Conservation (phyloP, 2,329 filamentous ascomycete genomes). For the Xylaria multiplex region DNA sequence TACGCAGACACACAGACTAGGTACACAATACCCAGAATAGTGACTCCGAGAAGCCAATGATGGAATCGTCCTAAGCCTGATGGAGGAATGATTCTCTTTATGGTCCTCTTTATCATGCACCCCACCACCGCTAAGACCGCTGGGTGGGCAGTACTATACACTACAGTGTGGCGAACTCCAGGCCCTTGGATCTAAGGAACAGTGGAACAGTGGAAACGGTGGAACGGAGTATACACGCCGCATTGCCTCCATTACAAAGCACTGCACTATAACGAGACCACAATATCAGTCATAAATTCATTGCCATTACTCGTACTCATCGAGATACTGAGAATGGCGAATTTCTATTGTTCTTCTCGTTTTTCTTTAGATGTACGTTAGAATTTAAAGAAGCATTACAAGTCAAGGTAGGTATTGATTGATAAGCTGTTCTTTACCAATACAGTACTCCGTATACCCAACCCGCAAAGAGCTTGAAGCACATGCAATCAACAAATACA, state of each 20-base stretch:
- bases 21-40: conserved; percentile 2
- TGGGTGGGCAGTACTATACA: background rate
- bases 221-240: too few species aligned
- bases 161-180: background rate
- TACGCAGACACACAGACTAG: background rate
- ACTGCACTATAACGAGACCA: background rate
- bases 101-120: conserved; percentile 20
- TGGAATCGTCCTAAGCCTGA: conserved; percentile 16
- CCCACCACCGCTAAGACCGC: conserved; percentile 23
- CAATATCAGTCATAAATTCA: background rate
- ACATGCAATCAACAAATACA: background rate
- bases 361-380: background rate
- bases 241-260: background rate
- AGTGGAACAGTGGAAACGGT: background rate
- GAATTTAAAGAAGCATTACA: background rate
- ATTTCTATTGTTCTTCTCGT: background rate
- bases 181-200: conserved; percentile 2
- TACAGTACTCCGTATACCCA: too few species aligned
- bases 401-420: background rate
- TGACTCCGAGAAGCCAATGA: conserved; percentile 27
- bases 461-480: background rate
- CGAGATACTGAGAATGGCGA: background rate
- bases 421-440: background rate
- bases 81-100: conserved; percentile 13
- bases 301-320: background rate